Conservation (phyloP, 768 basidiomycete genomes). For the Auricularia sp. region DNA sequence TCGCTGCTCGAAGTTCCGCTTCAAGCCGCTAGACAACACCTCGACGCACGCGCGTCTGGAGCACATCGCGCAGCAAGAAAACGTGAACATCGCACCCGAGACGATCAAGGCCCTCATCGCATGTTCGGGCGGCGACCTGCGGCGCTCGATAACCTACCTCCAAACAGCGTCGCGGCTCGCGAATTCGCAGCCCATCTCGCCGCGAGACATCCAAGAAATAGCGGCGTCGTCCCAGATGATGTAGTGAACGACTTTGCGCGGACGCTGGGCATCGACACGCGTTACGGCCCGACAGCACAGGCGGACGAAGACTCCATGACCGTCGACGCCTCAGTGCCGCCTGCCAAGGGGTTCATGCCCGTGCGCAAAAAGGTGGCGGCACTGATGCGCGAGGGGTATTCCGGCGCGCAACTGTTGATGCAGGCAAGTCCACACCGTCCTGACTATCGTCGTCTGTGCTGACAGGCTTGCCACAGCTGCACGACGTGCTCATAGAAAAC, state of each 20-base stretch:
- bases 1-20: constrained; percentile 98
- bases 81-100: constrained; percentile 42
- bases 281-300: constrained; percentile 13
- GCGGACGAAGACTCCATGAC: constrained; percentile 41
- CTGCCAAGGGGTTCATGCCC: constrained; percentile 39
- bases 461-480: constrained; percentile 44
- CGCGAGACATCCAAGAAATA: constrained; percentile 85
- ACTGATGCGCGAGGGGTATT: constrained; percentile 82
- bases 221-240: constrained; percentile 84
- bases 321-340: constrained; percentile 23
- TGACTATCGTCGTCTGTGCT: neutral
- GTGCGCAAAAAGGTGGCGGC: constrained; percentile 65
- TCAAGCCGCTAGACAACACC: constrained; percentile 76
- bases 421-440: constrained; percentile 50
- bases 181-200: constrained; percentile 69
- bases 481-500: constrained; percentile 80
- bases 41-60: constrained; percentile 68
- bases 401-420: constrained; percentile 75
- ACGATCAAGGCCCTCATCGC: constrained; percentile 55
- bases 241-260: constrained; percentile 61
- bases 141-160: constrained; percentile 93
- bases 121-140: constrained; percentile 83
- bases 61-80: constrained; percentile 71
- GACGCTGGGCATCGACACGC: constrained; percentile 60
- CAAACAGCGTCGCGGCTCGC: constrained; percentile 87